Base-by-base conservation (phyloP, 2,329 filamentous ascomycete species). In the Fusarium newnesense region DNA sequence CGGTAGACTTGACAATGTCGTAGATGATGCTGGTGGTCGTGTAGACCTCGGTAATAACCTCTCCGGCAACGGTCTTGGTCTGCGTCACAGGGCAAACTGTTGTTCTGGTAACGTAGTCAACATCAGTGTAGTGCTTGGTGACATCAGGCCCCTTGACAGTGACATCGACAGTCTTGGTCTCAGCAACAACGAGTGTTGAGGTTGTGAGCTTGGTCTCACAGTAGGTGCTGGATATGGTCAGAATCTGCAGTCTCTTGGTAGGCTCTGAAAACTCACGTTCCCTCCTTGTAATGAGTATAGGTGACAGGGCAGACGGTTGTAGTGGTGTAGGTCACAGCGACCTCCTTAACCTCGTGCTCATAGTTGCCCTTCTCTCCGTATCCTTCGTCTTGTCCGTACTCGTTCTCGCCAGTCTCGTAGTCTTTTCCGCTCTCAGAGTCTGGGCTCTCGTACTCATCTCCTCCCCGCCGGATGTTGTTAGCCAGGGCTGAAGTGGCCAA, bases 291-390 rank as follows among this genome's bases (percentile, higher is more conserved):
- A 64, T 82, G 76, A 18, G 85, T 87, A 39, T 81, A 79, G 15
- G 84, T 86, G 67, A 85, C 79, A 16, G 85, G 85, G 76, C 85
- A 87, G 56, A 84, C 80, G 8, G 84, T 86, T 18, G 83, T 81
- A 28, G 83, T 85, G 53, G 81, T 82, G 66, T 85, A 85, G 60
- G 80, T 84, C 57, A 75, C 75, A 46, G 73, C 59, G 19, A 77
- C 78, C 57, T 77, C 69, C 21, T 65, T 70, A 21, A 69, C 64
- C 40, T 69, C 47, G 28, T 69, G 66, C 16, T 39, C 40, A 12
- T 69, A 63, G 37, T 18, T 18, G 37, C 36, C 64, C 9, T 61
- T 46, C 34, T 62, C 30, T 24, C 56, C 66, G 26, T 66, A 65
- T 42, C 47, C 67, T 37, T 60, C 40, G 18, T 70, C 36, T 54